phyloP scores from a whole-genome alignment of 139 green algal species.

The Dunaliella sp. region DNA sequence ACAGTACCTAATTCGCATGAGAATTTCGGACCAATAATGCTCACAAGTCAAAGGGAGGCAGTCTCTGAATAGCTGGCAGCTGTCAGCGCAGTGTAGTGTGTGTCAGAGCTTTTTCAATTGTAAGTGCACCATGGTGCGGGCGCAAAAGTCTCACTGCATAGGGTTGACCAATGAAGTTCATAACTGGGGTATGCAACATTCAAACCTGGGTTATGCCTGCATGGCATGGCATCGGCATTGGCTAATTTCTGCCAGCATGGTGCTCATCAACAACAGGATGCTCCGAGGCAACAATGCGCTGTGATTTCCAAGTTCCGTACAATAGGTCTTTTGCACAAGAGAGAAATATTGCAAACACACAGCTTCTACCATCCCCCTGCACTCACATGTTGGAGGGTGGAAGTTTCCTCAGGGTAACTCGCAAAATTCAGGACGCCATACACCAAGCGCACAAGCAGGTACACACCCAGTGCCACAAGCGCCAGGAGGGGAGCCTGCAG shows the following conservation, averaged over 20 bases:
- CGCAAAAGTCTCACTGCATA: too few species aligned
- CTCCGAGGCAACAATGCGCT: background rate
- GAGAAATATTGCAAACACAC: background rate
- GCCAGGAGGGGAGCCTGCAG: conserved; percentile 35
- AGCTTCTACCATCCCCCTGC: background rate
- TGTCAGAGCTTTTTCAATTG: too few species aligned
- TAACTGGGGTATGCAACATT: too few species aligned
- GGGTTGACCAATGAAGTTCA: too few species aligned
- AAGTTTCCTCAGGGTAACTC: conserved; percentile 48
- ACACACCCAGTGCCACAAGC: conserved; percentile 26
- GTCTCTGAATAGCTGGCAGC: too few species aligned
- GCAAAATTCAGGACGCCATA: conserved; percentile 50
- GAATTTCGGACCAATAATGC: too few species aligned
- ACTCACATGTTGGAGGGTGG: conserved; percentile 40
- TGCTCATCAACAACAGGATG: background rate
- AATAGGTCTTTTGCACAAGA: background rate
- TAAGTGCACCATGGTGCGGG: too few species aligned
- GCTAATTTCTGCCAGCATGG: background rate
- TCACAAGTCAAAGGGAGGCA: too few species aligned
- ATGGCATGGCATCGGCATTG: background rate
- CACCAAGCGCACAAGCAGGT: conserved; percentile 26
- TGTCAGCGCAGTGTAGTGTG: too few species aligned
- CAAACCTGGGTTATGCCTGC: background rate
- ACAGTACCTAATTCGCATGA: too few species aligned
- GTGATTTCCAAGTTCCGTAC: background rate